Conservation (phyloP, 345 rosid species). For the Linum lewisii region DNA sequence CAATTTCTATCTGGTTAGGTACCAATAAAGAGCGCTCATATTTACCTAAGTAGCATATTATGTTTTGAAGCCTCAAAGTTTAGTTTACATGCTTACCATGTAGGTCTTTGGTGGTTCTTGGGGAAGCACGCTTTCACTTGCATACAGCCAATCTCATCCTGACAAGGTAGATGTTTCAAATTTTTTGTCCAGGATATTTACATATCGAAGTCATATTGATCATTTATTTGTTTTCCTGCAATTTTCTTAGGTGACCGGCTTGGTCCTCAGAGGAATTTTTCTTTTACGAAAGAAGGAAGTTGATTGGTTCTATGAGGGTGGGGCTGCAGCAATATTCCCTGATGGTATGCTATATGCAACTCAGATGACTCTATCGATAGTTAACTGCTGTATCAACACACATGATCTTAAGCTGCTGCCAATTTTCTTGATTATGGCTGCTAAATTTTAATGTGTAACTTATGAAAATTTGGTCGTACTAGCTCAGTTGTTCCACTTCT, state of each 20-base stretch:
- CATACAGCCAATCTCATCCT: constrained; percentile 79
- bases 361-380: constrained; percentile 1
- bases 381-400: neutral
- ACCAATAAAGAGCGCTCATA: neutral
- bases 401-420: constrained; percentile 1
- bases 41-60: neutral
- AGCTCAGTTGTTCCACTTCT: neutral
- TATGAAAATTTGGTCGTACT: neutral
- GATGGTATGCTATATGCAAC: constrained; percentile 49
- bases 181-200: constrained; percentile 8
- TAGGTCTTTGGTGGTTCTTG: constrained; percentile 98
- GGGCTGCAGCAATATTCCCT: constrained; percentile 90
- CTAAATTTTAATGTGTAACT: neutral
- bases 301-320: constrained; percentile 96
- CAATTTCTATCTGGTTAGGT: neutral
- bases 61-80: neutral
- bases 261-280: constrained; percentile 89
- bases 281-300: constrained; percentile 88
- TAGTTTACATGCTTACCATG: neutral
- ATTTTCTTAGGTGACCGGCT: constrained; percentile 58
- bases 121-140: constrained; percentile 95
- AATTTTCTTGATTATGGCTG: neutral
- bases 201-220: neutral
- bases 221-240: neutral
- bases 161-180: constrained; percentile 44